Evolutionary conservation across 2,329 filamentous ascomycete species (phyloP), one percentile per base, ranked within the genome.

Genomic region (Colletotrichum karsti): DNA sequence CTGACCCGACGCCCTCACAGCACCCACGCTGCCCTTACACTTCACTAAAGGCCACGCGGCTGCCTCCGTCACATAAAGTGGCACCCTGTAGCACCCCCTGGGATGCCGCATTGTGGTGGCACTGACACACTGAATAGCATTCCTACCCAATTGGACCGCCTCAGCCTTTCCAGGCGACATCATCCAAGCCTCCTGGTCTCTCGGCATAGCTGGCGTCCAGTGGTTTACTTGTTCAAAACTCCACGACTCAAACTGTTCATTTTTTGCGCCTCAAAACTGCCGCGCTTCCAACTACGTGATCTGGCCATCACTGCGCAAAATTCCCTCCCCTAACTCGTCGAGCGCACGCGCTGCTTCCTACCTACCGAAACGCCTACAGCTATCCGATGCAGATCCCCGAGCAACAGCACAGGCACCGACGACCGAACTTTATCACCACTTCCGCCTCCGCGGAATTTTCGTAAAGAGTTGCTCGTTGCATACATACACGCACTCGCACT

Each of bases 341-440:
- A 46, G 61, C 39, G 30, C 50, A 37, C 33, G 24, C 61, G 61
- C 53, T 50, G 39, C 30, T 6, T 20, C 9, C 28, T 48, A 39
- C 30, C 33, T 13, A 35, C 15, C 61, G 41, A 64, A 20, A 44
- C 33, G 30, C 18, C 60, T 46, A 53, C 59, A 64, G 54, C 60
- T 48, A 59, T 68, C 61, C 53, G 54, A 68, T 68, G 65, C 65
- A 68, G 65, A 63, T 65, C 61, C 54, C 41, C 30, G 54, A 68
- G 61, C 46, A 59, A 46, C 54, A 68, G 65, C 54, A 68, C 60
- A 65, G 39, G 65, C 53, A 64, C 54, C 20, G 22, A 30, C 53
- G 20, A 65, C 61, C 54, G 54, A 68, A 68, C 65, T 65, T 35
- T 59, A 68, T 68, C 61, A 46, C 65, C 20, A 65, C 65, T 39